Percentiles rank a stretch among this genome's conserved stretches.
Conservation (phyloP, 106 monocot species). For the Dioscorea dumetorum region DNA sequence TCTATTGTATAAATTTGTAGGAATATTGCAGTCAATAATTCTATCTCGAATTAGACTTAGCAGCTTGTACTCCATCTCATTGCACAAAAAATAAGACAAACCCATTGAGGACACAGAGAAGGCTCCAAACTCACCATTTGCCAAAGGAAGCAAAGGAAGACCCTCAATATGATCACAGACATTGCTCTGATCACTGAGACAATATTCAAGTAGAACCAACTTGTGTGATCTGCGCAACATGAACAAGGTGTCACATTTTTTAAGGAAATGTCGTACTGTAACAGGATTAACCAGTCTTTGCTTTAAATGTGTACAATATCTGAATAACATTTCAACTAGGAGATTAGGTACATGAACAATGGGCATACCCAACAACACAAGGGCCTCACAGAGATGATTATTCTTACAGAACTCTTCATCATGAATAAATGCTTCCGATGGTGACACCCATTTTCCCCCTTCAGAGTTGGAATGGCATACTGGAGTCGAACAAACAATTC, state of each 20-base stretch:
- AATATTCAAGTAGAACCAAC: conserved; percentile 80
- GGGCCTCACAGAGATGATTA: conserved; percentile 51
- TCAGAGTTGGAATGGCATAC: conserved; percentile 53
- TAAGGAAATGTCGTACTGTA: conserved; percentile 68
- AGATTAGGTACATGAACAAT: conserved; percentile 49
- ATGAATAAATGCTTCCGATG: conserved; percentile 66
- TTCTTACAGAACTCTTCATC: conserved; percentile 45
- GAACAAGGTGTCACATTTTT: conserved; percentile 22
- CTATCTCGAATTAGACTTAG: conserved; percentile 44
- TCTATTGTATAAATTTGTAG: conserved; percentile 35
- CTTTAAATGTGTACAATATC: conserved; percentile 25
- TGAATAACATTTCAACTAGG: conserved; percentile 53
- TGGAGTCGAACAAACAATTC: conserved; percentile 35
- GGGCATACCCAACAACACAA: conserved; percentile 64
- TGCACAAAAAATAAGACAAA: conserved; percentile 53
- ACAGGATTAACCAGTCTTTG: conserved; percentile 54
- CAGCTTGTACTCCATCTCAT: conserved; percentile 65
- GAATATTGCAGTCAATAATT: conserved; percentile 62
- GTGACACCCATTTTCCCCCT: conserved; percentile 79
- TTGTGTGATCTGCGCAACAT: conserved; percentile 42
- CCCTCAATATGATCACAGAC: conserved; percentile 54
- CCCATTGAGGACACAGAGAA: conserved; percentile 38
- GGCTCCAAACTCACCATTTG: conserved; percentile 65
- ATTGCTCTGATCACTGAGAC: conserved; percentile 59
- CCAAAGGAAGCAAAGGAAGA: conserved; percentile 82